These are phyloP conservation scores for Trichoderma sp. DNA, from an alignment of 2,329 filamentous ascomycete species.

Conservation along the genomic window DNA sequence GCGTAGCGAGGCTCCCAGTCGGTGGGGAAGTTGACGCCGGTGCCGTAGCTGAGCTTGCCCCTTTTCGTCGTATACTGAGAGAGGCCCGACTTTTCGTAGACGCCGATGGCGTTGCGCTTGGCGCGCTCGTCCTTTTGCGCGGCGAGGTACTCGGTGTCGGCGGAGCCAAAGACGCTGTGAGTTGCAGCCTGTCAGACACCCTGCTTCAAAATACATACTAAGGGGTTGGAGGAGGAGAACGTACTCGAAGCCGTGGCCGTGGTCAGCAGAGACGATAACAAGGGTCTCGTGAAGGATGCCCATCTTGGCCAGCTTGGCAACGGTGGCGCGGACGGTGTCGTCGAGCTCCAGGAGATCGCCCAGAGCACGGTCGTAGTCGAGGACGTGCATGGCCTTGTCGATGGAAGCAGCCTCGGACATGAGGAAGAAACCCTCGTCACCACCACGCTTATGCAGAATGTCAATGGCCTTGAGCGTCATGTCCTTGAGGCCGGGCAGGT, in stretches of 20 bases:
- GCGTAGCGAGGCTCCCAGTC: slow-evolving; percentile 87
- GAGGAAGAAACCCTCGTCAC: slow-evolving; percentile 77
- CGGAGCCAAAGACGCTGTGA: slow-evolving; percentile 70
- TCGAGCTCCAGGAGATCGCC: slow-evolving; percentile 85
- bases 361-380: slow-evolving; percentile 84
- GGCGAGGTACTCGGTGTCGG: slow-evolving; percentile 76
- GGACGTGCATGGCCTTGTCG: slow-evolving; percentile 85
- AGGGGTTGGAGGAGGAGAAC: slow-evolving; percentile 28
- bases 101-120: slow-evolving; percentile 75
- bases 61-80: slow-evolving; percentile 71
- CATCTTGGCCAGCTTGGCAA: slow-evolving; percentile 67
- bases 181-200: slow-evolving; percentile 13
- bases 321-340: slow-evolving; percentile 76
- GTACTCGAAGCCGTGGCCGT: slow-evolving; percentile 82
- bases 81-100: slow-evolving; percentile 71
- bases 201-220: neutral
- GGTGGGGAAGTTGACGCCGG: slow-evolving; percentile 74
- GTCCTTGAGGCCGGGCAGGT: slow-evolving; percentile 82
- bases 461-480: slow-evolving; percentile 89
- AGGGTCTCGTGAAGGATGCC: slow-evolving; percentile 74
- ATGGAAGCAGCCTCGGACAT: slow-evolving; percentile 86
- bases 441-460: slow-evolving; percentile 67
- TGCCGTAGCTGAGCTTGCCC: slow-evolving; percentile 66
- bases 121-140: slow-evolving; percentile 66
- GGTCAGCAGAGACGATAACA: slow-evolving; percentile 80